Conservation (phyloP, 495 filamentous ascomycete species). For the Amorphotheca resinae region DNA sequence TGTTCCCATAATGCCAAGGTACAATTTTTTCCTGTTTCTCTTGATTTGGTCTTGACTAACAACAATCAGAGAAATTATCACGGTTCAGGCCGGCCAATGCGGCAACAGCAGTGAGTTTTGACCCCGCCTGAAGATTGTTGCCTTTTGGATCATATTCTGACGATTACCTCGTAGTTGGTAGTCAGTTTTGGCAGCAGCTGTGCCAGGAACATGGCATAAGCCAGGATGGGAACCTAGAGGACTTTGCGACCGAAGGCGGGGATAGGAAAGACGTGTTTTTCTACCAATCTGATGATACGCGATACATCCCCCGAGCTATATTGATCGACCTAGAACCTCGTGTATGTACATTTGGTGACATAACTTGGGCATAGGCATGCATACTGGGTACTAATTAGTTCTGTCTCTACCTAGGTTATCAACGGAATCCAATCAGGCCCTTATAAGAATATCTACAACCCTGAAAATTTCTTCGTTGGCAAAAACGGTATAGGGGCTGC, state of each 20-base stretch:
- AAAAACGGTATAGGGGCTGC: slow-evolving; percentile 85
- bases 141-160: background rate
- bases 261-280: slow-evolving; percentile 99
- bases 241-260: slow-evolving; percentile 90
- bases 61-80: slow-evolving; percentile 82
- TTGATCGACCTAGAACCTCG: slow-evolving; percentile 89
- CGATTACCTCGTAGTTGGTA: slow-evolving; percentile 50
- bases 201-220: slow-evolving; percentile 97
- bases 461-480: slow-evolving; percentile 94
- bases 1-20: slow-evolving; percentile 36
- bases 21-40: slow-evolving; percentile 8
- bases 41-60: background rate
- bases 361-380: too few relatives aligned
- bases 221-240: slow-evolving; percentile 90
- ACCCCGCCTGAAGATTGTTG: background rate
- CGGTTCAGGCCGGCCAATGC: slow-evolving; percentile 97
- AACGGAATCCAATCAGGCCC: slow-evolving; percentile 82
- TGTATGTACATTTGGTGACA: slow-evolving; percentile 48
- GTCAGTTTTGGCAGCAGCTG: slow-evolving; percentile 94
- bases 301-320: slow-evolving; percentile 95
- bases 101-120: slow-evolving; percentile 83
- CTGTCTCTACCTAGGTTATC: slow-evolving; percentile 51
- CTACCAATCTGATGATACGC: slow-evolving; percentile 96
- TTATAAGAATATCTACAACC: slow-evolving; percentile 98
- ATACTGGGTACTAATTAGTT: background rate